A percentile compares a stretch with the other conserved stretches of the same genome.
Conservation (phyloP, 805 yeast species). For the Wickerhamiella lipophila region DNA sequence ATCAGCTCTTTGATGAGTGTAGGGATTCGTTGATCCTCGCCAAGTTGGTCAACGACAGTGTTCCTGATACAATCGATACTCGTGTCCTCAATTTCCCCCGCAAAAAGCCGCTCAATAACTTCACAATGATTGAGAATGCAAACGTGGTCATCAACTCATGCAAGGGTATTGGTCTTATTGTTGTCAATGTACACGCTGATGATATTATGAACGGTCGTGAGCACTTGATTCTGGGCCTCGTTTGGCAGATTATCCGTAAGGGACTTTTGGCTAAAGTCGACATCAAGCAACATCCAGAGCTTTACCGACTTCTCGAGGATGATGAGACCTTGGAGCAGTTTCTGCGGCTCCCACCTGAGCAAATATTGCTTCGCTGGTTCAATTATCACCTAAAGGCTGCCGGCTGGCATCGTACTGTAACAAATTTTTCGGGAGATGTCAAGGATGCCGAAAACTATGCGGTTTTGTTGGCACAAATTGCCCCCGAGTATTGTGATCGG, state of each 20-base stretch:
- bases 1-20: slow-evolving; percentile 94
- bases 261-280: slow-evolving; percentile 91
- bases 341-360: slow-evolving; percentile 93
- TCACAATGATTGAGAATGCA: slow-evolving; percentile 93
- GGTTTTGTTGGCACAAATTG: slow-evolving; percentile 73
- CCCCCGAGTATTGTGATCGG: slow-evolving; percentile 68
- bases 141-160: slow-evolving; percentile 97
- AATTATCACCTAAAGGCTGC: slow-evolving; percentile 92
- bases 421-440: slow-evolving; percentile 77
- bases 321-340: slow-evolving; percentile 97
- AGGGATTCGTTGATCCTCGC: slow-evolving; percentile 89
- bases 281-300: slow-evolving; percentile 90
- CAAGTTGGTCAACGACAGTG: slow-evolving; percentile 90
- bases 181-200: slow-evolving; percentile 94
- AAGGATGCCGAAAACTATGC: slow-evolving; percentile 94
- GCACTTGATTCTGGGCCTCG: slow-evolving; percentile 84
- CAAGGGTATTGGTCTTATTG: slow-evolving; percentile 96
- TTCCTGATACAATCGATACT: slow-evolving; percentile 95
- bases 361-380: slow-evolving; percentile 92
- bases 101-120: slow-evolving; percentile 74
- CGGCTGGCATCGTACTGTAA: slow-evolving; percentile 71
- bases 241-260: slow-evolving; percentile 97
- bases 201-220: slow-evolving; percentile 95
- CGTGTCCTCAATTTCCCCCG: slow-evolving; percentile 88
- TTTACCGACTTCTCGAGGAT: slow-evolving; percentile 85